Percentiles rank a stretch among this genome's conserved stretches.
Conservation (phyloP, 441 rosid genomes). For the Manihot esculenta region DNA sequence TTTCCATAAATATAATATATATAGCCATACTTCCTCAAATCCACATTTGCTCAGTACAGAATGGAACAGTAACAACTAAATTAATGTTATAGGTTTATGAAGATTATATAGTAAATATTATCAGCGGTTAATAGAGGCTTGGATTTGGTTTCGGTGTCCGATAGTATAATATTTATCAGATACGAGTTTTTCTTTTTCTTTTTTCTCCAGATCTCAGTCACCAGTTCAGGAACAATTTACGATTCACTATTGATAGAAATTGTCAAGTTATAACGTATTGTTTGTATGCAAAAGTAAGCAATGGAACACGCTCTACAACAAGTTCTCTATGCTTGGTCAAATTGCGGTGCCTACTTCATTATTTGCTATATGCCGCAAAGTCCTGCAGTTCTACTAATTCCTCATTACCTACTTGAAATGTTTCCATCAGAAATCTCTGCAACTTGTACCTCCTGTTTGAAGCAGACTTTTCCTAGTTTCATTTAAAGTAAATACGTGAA, state of each 20-base stretch:
- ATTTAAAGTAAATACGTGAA: not conserved
- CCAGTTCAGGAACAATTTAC: not conserved
- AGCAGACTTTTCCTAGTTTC: not conserved
- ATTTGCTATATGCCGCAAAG: not conserved
- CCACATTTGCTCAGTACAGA: not conserved
- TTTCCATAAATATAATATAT: not conserved
- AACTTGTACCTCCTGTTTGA: not conserved
- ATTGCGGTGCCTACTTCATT: not conserved
- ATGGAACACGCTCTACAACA: not conserved
- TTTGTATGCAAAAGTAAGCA: not conserved
- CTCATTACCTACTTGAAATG: not conserved
- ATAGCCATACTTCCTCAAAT: not conserved
- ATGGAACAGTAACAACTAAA: not conserved
- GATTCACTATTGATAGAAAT: not conserved
- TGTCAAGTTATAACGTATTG: not conserved
- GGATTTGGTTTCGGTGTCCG: too few species aligned
- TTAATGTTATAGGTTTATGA: too few species aligned
- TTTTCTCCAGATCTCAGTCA: too few species aligned
- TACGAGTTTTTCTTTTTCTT: too few species aligned
- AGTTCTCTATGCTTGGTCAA: too few species aligned
- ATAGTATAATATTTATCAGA: too few species aligned
- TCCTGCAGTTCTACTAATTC: not conserved
- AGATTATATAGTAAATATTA: too few species aligned
- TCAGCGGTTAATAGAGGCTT: too few species aligned
- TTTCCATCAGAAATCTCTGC: not conserved